Percentiles rank a stretch among this genome's conserved stretches.
Evolutionary conservation across 2,329 filamentous ascomycete genomes (phyloP).

Genomic region (Venturia carpophila): DNA sequence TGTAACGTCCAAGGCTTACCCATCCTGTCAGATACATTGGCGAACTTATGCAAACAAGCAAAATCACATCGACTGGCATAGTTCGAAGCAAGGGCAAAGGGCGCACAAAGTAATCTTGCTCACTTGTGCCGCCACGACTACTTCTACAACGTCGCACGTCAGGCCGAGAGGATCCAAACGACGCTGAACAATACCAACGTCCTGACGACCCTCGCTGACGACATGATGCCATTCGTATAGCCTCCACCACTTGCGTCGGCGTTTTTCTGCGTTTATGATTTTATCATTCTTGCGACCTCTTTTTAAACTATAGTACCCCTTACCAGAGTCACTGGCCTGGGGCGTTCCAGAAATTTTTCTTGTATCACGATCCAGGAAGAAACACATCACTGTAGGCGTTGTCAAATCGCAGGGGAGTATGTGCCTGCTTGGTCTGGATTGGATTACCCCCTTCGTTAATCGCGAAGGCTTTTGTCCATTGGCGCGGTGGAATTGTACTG

Average conservation of each 20-base stretch:
- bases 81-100: conserved; percentile 40
- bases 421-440: not conserved
- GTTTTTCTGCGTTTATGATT: not conserved
- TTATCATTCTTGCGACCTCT: not conserved
- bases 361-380: not conserved
- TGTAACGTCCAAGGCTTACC: not conserved
- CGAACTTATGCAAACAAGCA: conserved; percentile 75
- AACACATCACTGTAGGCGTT: not conserved
- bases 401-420: not conserved
- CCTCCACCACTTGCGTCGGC: not conserved
- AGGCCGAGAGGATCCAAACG: not conserved
- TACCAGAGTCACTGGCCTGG: not conserved
- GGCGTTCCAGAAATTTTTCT: not conserved
- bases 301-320: not conserved
- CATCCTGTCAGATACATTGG: conserved; percentile 70
- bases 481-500: not conserved
- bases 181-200: not conserved
- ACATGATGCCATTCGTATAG: not conserved
- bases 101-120: not conserved
- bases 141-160: too few species aligned
- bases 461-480: conserved; percentile 4
- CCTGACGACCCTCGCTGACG: not conserved
- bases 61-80: conserved; percentile 48
- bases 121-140: not conserved
- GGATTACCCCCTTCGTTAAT: conserved; percentile 3